Conservation (phyloP, 352 stramenopile species). For the Pythium rishiriense region DNA sequence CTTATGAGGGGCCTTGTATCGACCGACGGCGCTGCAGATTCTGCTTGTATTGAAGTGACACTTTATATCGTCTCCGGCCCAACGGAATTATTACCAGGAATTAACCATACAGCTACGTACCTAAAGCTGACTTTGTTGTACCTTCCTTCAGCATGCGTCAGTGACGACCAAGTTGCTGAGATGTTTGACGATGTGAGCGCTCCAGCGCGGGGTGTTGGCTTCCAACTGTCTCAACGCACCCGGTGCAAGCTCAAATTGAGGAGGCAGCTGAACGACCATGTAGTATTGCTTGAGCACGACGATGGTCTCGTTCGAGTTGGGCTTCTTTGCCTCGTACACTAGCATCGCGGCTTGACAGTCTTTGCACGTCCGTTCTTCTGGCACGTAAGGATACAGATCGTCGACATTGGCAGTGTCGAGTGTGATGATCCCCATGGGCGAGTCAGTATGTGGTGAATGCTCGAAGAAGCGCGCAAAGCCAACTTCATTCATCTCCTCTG, state of each 20-base stretch:
- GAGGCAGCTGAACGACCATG: conserved; percentile 9
- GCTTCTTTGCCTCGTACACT: neutral
- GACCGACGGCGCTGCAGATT: too few species aligned
- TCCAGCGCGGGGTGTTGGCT: conserved; percentile 8
- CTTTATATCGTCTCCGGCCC: too few species aligned
- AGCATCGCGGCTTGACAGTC: conserved; percentile 30
- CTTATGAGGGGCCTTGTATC: too few species aligned
- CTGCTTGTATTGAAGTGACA: too few species aligned
- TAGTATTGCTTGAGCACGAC: conserved; percentile 20
- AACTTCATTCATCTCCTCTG: conserved; percentile 43
- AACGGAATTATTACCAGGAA: too few species aligned
- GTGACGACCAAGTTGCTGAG: conserved; percentile 1
- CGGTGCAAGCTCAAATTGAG: conserved; percentile 9
- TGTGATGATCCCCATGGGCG: conserved; percentile 34
- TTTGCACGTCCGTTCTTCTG: conserved; percentile 36
- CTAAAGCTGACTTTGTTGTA: too few species aligned
- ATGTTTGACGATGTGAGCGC: neutral
- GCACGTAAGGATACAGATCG: conserved; percentile 44
- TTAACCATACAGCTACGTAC: too few species aligned
- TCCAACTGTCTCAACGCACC: neutral
- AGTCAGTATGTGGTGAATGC: neutral
- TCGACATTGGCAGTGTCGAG: conserved; percentile 47
- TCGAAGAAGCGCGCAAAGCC: conserved; percentile 20
- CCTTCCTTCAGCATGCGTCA: too few species aligned
- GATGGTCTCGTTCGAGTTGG: conserved; percentile 12